Conservation (phyloP, 805 yeast genomes). For the Phaffomyces opuntiae region DNA sequence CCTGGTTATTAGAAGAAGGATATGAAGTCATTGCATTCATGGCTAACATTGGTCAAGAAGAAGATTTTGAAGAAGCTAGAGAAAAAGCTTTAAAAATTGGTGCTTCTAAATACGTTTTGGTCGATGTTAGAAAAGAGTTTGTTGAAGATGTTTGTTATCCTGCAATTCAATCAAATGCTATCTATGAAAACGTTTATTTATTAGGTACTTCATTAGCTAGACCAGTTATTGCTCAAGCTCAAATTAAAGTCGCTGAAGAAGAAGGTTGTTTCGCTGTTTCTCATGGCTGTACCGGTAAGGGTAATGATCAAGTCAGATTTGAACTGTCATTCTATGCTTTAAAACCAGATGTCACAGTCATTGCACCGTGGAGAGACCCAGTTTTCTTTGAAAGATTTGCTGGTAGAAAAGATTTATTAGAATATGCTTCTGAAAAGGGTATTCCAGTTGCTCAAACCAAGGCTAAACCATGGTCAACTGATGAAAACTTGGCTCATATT, state of each 20-base stretch:
- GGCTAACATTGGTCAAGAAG: constrained; percentile 99
- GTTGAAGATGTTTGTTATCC: constrained; percentile 90
- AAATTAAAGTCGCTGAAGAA: constrained; percentile 91
- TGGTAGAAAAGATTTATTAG: constrained; percentile 94
- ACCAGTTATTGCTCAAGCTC: constrained; percentile 98
- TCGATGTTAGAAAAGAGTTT: constrained; percentile 91
- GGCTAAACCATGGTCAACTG: constrained; percentile 99
- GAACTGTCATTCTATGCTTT: constrained; percentile 95
- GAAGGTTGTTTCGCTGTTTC: constrained; percentile 98
- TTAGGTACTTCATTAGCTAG: constrained; percentile 98
- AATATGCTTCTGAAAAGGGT: constrained; percentile 84
- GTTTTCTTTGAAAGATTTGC: constrained; percentile 91
- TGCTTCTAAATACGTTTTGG: constrained; percentile 91
- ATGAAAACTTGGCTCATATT: constrained; percentile 98
- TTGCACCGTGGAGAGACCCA: constrained; percentile 99
- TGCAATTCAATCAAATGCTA: constrained; percentile 95
- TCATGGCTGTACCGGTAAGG: constrained; percentile 99
- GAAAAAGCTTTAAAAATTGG: constrained; percentile 95
- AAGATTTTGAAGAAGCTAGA: constrained; percentile 96
- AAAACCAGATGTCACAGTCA: constrained; percentile 93
- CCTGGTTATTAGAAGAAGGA: constrained; percentile 97
- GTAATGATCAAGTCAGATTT: constrained; percentile 98
- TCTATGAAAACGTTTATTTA: constrained; percentile 93
- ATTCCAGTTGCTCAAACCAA: constrained; percentile 96
- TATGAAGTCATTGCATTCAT: constrained; percentile 97